These are phyloP conservation scores for Aspergillus sp. DNA, from an alignment of 2,329 filamentous ascomycete genomes.

Conservation along the genomic window DNA sequence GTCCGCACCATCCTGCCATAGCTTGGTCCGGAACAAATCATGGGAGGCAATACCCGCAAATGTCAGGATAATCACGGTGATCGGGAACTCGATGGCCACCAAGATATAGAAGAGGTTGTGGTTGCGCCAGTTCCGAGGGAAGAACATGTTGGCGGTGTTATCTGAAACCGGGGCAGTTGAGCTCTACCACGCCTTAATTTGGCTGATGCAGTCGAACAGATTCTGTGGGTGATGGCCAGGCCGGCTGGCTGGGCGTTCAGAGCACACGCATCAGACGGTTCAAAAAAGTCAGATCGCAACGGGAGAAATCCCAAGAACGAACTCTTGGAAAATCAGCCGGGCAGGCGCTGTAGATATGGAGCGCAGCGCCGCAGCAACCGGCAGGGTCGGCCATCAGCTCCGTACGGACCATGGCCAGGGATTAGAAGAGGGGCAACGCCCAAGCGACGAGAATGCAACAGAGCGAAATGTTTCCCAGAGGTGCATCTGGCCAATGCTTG, in stretches of 20 bases:
- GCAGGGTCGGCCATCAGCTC: constrained; percentile 9
- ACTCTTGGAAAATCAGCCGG: constrained; percentile 22
- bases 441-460: constrained; percentile 21
- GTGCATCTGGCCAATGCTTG: constrained; percentile 38
- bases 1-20: constrained; percentile 62
- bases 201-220: constrained; percentile 1
- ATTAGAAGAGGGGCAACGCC: constrained; percentile 29
- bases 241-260: constrained; percentile 39
- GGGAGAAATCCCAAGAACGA: constrained; percentile 10
- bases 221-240: constrained; percentile 26
- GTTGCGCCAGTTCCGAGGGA: constrained; percentile 56
- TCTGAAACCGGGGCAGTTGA: neutral
- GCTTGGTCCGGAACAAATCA: constrained; percentile 59
- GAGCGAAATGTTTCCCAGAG: constrained; percentile 26
- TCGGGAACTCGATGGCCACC: constrained; percentile 55
- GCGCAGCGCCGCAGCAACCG: constrained; percentile 5
- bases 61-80: constrained; percentile 58
- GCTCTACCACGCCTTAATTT: neutral
- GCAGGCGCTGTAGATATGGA: constrained; percentile 32
- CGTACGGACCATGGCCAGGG: constrained; percentile 19
- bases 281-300: constrained; percentile 13
- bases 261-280: constrained; percentile 25
- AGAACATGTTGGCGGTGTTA: constrained; percentile 37
- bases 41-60: constrained; percentile 63
- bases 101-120: constrained; percentile 53